Base-by-base conservation (phyloP, 805 yeast species). In the Aciculoconidium aculeatum region DNA sequence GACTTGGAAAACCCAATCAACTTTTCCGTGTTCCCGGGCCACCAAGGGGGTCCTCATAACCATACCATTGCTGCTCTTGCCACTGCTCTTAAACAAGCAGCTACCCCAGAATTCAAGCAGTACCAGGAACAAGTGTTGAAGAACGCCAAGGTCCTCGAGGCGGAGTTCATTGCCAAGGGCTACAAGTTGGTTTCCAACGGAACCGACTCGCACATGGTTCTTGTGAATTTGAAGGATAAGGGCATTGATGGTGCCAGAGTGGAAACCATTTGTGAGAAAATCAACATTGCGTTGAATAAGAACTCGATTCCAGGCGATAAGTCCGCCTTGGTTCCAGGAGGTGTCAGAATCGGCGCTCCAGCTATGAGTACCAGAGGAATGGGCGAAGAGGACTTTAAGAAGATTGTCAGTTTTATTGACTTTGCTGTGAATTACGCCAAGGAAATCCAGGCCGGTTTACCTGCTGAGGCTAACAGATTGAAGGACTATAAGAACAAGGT, bases 1-100 rank as follows among this genome's bases (percentile, higher is more conserved):
- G 96, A 90, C 49, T 74, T 90, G 52, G 97, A 90, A 63, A 76
- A 77, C 54, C 81, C 77, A 56, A 87, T 90, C 63, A 90, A 90
- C 73, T 90, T 90, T 55, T 85, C 96, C 17, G 97, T 90, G 33
- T 90, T 90, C 84, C 98, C 98, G 46, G 97, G 94, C 42, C 97
- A 90, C 61, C 98, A 90, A 70, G 98, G 98, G 70, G 98, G 98
- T 54, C 98, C 98, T 45, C 97, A 90, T 64, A 90, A 90, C 69
- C 96, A 90, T 65, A 90, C 97, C 47, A 90, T 90, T 52, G 77
- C 95, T 41, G 97, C 97, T 12, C 70, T 90, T 47, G 94, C 97
- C 17, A 90, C 87, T 34, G 97, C 97, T 21, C 73, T 90, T 51
- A 85, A 85, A 55, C 97, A 90, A 69, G 88, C 95, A 34, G 67